Percentiles rank a stretch among this genome's conserved stretches.
Evolutionary conservation across 768 basidiomycete genomes (phyloP).

Genomic region (Leccinum subtestaceum): DNA sequence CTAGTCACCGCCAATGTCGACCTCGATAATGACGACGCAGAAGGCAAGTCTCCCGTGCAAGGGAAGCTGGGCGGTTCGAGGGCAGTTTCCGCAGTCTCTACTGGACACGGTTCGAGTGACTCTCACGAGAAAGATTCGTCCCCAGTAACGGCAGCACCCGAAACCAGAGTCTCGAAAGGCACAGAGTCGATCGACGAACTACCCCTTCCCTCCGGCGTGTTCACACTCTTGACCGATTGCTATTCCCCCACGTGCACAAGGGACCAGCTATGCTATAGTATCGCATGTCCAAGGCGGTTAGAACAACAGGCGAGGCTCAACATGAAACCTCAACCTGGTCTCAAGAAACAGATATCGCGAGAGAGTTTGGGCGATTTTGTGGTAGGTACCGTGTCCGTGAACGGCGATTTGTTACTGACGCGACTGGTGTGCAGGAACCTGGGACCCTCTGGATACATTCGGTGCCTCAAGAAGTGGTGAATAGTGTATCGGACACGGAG

Average conservation of each 20-base stretch:
- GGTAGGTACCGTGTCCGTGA: slow-evolving; percentile 37
- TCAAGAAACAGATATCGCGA: slow-evolving; percentile 78
- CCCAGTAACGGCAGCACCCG: slow-evolving; percentile 21
- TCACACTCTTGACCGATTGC: slow-evolving; percentile 94
- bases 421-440: slow-evolving; percentile 50
- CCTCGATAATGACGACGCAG: slow-evolving; percentile 36
- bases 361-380: slow-evolving; percentile 81
- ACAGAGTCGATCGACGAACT: slow-evolving; percentile 55
- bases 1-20: slow-evolving; percentile 37
- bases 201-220: slow-evolving; percentile 86
- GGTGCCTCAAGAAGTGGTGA: slow-evolving; percentile 90
- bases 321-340: slow-evolving; percentile 88
- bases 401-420: slow-evolving; percentile 5
- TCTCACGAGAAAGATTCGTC: slow-evolving; percentile 36
- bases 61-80: slow-evolving; percentile 15
- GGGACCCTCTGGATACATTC: slow-evolving; percentile 95
- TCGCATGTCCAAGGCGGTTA: slow-evolving; percentile 88
- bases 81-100: slow-evolving; percentile 26
- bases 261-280: slow-evolving; percentile 94
- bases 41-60: slow-evolving; percentile 29
- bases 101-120: slow-evolving; percentile 34
- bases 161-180: slow-evolving; percentile 34
- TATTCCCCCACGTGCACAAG: slow-evolving; percentile 96
- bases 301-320: slow-evolving; percentile 95
- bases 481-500: slow-evolving; percentile 88